Conservation (phyloP, 371 early-diverging fungal species). For the Mortierella sp. region DNA sequence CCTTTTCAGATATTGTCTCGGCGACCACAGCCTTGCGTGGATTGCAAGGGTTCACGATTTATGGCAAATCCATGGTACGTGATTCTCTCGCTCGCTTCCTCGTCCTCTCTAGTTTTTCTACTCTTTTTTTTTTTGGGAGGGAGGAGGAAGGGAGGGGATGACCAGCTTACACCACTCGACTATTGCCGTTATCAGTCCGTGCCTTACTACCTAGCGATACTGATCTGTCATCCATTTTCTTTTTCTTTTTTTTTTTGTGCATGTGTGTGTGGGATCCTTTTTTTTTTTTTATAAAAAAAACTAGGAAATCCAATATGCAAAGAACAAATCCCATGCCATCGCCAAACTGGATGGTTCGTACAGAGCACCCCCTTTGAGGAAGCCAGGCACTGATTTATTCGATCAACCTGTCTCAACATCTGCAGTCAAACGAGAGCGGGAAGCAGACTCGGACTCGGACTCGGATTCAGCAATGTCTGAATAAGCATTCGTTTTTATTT, state of each 20-base stretch:
- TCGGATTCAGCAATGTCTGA: conserved; percentile 41
- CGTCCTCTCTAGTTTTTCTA: not conserved
- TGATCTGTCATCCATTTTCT: too few relatives aligned
- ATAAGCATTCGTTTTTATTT: conserved; percentile 1
- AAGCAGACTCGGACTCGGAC: conserved; percentile 46
- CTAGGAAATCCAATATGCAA: conserved; percentile 82
- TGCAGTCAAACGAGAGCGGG: conserved; percentile 39
- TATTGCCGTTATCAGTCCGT: too few relatives aligned
- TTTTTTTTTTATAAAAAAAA: not conserved
- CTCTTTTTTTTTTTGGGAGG: not conserved
- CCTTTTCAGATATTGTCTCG: conserved; percentile 80
- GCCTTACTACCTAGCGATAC: not conserved
- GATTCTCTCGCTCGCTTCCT: not conserved
- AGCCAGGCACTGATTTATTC: conserved; percentile 12
- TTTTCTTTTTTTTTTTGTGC: too few relatives aligned
- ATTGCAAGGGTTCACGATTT: conserved; percentile 81
- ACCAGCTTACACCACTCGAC: too few relatives aligned
- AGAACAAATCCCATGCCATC: conserved; percentile 80
- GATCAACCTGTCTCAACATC: conserved; percentile 1
- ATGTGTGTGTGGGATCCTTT: too few relatives aligned
- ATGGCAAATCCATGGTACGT: conserved; percentile 79
- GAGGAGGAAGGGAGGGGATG: too few relatives aligned
- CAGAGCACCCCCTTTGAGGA: conserved; percentile 40
- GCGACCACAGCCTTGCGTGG: conserved; percentile 78
- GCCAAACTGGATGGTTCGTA: conserved; percentile 74